Evolutionary conservation across 305 asterid species (phyloP).

Genomic region (Withania somnifera): DNA sequence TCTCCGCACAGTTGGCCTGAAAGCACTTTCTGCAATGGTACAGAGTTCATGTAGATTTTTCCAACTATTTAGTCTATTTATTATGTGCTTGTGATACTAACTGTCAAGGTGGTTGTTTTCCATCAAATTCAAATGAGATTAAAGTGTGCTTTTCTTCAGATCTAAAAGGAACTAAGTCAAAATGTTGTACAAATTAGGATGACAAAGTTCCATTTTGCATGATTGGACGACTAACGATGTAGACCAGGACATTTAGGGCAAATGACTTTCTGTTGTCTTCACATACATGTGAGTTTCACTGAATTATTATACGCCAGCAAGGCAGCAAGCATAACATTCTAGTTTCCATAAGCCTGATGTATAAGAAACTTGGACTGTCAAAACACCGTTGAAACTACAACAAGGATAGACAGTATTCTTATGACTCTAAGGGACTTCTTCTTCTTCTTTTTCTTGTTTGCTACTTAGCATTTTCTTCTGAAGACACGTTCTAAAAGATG

Average conservation of each 20-base stretch:
- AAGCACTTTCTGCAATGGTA: constrained; percentile 95
- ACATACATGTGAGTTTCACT: neutral
- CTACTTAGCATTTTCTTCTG: neutral
- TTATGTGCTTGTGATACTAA: neutral
- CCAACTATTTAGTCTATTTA: neutral
- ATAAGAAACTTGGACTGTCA: neutral
- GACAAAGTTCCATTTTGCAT: neutral
- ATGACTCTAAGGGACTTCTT: neutral
- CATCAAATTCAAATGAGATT: neutral
- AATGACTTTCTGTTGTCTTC: neutral
- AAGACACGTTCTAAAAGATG: neutral
- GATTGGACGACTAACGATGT: neutral
- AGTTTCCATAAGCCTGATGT: neutral
- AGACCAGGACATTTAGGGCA: neutral
- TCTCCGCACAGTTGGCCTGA: constrained; percentile 68
- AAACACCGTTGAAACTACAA: neutral
- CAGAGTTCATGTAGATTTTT: constrained; percentile 8
- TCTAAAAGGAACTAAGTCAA: neutral
- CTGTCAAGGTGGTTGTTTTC: neutral
- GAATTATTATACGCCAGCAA: neutral
- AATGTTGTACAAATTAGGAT: neutral
- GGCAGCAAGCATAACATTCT: neutral
- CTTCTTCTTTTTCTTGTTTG: too few species aligned
- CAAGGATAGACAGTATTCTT: neutral
- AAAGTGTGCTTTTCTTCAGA: neutral